Percentiles rank a stretch among this genome's conserved stretches.
Conservation (phyloP, 2,329 filamentous ascomycete species). For the Ambrosiella beaveri region DNA sequence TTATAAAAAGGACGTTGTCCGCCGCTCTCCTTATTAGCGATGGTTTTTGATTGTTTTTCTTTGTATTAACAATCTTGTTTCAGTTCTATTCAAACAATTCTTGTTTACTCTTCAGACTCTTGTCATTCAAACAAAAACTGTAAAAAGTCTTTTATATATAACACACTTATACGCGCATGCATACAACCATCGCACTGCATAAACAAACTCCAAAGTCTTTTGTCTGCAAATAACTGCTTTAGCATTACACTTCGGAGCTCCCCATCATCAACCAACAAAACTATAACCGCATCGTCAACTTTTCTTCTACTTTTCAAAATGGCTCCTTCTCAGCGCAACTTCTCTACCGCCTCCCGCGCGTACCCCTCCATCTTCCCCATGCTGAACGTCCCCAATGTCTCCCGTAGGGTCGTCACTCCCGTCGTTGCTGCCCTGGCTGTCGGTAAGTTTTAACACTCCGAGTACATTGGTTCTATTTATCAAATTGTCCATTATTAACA, state of each 20-base stretch:
- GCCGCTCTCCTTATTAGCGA: no score
- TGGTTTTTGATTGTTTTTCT: no score
- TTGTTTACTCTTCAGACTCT: no score
- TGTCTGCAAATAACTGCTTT: background rate
- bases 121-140: no score
- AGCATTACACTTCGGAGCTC: background rate
- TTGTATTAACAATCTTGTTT: no score
- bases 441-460: conserved; percentile 14
- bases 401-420: conserved; percentile 16
- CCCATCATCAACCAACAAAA: background rate
- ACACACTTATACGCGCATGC: no score
- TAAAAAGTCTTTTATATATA: no score
- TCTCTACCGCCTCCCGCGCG: conserved; percentile 18
- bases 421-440: conserved; percentile 20
- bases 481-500: background rate
- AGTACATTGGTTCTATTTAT: background rate
- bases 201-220: background rate
- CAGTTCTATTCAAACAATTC: no score
- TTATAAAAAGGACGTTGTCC: background rate
- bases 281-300: background rate
- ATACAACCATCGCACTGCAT: background rate
- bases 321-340: conserved; percentile 13
- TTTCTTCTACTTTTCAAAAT: conserved; percentile 6
- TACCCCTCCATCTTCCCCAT: conserved; percentile 18
- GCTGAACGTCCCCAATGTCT: conserved; percentile 15